Conservation (phyloP, 2,329 filamentous ascomycete species). For the Celoporthe dispersa region DNA sequence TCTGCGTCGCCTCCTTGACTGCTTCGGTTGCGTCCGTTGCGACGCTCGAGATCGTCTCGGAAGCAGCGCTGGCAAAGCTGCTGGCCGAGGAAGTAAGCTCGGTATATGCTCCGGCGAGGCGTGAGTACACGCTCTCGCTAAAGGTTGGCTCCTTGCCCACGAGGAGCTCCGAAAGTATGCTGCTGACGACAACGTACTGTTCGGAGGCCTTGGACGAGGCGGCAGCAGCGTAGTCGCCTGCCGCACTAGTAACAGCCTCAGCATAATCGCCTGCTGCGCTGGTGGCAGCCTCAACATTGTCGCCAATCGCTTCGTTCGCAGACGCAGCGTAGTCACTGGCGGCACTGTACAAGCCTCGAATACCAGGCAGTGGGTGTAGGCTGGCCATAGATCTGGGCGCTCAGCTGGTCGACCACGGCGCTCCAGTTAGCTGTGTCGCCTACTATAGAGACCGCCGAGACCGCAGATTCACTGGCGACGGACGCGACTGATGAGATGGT, state of each 20-base stretch:
- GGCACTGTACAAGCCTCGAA: constrained; percentile 51
- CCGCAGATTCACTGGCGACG: constrained; percentile 49
- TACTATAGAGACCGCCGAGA: constrained; percentile 43
- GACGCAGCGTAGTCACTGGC: constrained; percentile 59
- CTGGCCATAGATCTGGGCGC: constrained; percentile 71
- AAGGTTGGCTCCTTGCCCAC: constrained; percentile 79
- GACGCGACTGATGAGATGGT: constrained; percentile 52
- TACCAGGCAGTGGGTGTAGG: constrained; percentile 65
- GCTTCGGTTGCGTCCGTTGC: constrained; percentile 48
- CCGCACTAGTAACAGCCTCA: constrained; percentile 55
- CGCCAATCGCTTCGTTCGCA: constrained; percentile 53
- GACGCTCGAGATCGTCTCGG: constrained; percentile 38
- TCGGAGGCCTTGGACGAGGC: constrained; percentile 63
- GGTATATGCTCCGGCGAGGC: constrained; percentile 73
- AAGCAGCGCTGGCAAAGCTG: constrained; percentile 44
- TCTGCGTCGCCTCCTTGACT: constrained; percentile 45
- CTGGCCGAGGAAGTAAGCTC: constrained; percentile 64
- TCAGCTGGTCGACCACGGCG: constrained; percentile 65
- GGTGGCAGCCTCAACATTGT: constrained; percentile 43
- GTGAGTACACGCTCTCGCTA: constrained; percentile 77
- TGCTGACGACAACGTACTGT: constrained; percentile 72
- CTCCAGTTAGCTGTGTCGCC: constrained; percentile 61
- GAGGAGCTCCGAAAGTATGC: constrained; percentile 76
- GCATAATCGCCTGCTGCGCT: constrained; percentile 58
- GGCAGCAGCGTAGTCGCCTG: constrained; percentile 63